Percentiles rank a stretch among this genome's conserved stretches.
phyloP scores from a whole-genome alignment of 2,329 filamentous ascomycete genomes.

The Aspergillus niger region DNA sequence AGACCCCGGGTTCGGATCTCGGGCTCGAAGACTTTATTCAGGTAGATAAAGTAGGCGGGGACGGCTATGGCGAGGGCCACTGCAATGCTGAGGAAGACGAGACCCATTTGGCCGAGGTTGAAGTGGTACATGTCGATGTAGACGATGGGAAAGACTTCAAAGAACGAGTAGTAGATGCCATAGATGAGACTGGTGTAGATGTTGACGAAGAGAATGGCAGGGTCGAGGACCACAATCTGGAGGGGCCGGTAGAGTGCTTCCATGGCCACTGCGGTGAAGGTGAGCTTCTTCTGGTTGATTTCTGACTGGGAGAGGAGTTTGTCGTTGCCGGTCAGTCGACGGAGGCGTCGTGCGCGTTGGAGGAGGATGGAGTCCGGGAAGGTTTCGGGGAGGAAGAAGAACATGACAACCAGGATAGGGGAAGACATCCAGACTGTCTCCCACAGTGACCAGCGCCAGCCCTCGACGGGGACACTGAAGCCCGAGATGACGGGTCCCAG shows the following conservation, averaged over 20 bases:
- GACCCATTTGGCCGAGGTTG: slow-evolving; percentile 58
- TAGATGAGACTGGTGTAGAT: slow-evolving; percentile 63
- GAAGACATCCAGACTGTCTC: slow-evolving; percentile 30
- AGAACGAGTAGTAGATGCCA: slow-evolving; percentile 55
- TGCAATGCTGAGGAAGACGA: slow-evolving; percentile 60
- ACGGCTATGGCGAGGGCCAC: slow-evolving; percentile 52
- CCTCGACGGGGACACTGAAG: slow-evolving; percentile 55
- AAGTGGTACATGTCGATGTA: slow-evolving; percentile 62
- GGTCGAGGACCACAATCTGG: slow-evolving; percentile 63
- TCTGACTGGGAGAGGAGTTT: slow-evolving; percentile 59
- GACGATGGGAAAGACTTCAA: slow-evolving; percentile 68
- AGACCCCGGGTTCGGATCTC: slow-evolving; percentile 52
- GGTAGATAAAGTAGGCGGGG: slow-evolving; percentile 53
- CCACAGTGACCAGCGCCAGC: slow-evolving; percentile 27
- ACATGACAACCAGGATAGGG: slow-evolving; percentile 61
- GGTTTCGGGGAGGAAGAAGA: slow-evolving; percentile 66
- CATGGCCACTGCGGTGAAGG: slow-evolving; percentile 9
- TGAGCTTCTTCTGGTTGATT: slow-evolving; percentile 52
- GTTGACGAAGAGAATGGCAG: slow-evolving; percentile 63
- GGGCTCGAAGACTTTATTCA: slow-evolving; percentile 54
- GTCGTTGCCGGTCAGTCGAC: slow-evolving; percentile 57
- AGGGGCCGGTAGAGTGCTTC: slow-evolving; percentile 63
- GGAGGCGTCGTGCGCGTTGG: slow-evolving; percentile 62
- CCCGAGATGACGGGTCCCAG: slow-evolving; percentile 64
- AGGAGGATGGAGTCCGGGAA: slow-evolving; percentile 61